Evolutionary conservation across 108 stramenopile species (phyloP).

Genomic region (Cyclotella cryptica): DNA sequence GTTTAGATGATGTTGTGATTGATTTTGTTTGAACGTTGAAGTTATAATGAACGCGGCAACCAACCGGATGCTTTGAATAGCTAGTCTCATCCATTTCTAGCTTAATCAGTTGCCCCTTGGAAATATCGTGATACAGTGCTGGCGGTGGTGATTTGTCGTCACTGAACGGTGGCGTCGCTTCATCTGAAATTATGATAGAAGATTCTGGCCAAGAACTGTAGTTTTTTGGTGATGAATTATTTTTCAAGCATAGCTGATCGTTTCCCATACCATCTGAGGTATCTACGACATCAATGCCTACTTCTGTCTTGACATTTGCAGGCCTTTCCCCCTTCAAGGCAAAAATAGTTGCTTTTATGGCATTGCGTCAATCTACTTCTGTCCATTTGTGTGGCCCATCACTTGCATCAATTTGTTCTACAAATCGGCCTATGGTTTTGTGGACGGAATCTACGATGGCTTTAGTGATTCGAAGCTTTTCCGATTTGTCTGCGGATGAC

Average conservation of each 20-base stretch:
- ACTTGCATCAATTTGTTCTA: background rate
- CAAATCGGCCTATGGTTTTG: background rate
- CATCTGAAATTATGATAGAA: background rate
- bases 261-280: background rate
- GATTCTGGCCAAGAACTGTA: too few species aligned
- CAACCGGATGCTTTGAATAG: conserved; percentile 11
- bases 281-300: background rate
- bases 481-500: background rate
- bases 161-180: too few species aligned
- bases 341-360: background rate
- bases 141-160: too few species aligned
- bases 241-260: background rate
- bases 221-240: too few species aligned
- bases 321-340: conserved; percentile 2
- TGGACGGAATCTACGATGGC: conserved; percentile 1
- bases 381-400: background rate
- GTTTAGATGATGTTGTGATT: background rate
- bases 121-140: background rate
- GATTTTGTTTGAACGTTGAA: background rate
- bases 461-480: background rate
- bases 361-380: background rate
- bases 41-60: conserved; percentile 9
- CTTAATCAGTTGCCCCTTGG: conserved; percentile 2
- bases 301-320: background rate
- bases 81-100: background rate